Percentiles rank a stretch among this genome's conserved stretches.
Evolutionary conservation across 495 filamentous ascomycete species (phyloP).

Genomic region (Oidiodendron maius): DNA sequence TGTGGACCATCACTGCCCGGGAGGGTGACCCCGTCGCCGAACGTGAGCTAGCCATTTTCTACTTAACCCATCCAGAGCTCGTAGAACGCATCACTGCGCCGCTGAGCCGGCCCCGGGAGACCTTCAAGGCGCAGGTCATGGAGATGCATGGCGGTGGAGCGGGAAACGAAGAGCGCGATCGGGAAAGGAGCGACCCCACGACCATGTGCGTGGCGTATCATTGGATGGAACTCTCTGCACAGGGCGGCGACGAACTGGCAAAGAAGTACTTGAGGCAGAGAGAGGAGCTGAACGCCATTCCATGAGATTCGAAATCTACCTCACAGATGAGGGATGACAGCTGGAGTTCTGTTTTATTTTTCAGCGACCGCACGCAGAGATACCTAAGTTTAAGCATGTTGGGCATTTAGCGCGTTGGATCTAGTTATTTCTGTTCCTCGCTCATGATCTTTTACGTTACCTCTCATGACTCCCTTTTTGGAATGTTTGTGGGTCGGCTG

Average conservation of each 20-base stretch:
- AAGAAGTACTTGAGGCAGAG: conserved; percentile 73
- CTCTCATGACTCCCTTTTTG: no score
- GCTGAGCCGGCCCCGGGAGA: conserved; percentile 77
- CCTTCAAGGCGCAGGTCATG: conserved; percentile 87
- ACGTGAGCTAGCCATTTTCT: conserved; percentile 89
- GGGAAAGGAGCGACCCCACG: conserved; percentile 68
- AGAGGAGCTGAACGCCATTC: conserved; percentile 25
- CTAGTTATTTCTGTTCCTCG: no score
- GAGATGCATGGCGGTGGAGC: conserved; percentile 42
- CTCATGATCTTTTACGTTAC: no score
- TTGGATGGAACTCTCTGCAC: conserved; percentile 93
- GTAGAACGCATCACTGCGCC: conserved; percentile 81
- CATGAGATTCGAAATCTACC: conserved; percentile 9
- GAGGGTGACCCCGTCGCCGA: conserved; percentile 91
- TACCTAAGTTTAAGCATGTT: no score
- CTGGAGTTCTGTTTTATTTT: no score
- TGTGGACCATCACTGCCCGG: conserved; percentile 93
- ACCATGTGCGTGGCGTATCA: conserved; percentile 96
- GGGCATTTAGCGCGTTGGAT: no score
- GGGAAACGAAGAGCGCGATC: conserved; percentile 34
- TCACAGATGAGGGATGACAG: no score
- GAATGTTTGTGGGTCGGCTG: no score
- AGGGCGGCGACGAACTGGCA: conserved; percentile 82
- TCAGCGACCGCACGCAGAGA: no score
- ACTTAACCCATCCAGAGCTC: conserved; percentile 86